Percentiles rank a stretch among this genome's conserved stretches.
Conservation (phyloP, 2,329 filamentous ascomycete species). For the Xylariaceae sp. region DNA sequence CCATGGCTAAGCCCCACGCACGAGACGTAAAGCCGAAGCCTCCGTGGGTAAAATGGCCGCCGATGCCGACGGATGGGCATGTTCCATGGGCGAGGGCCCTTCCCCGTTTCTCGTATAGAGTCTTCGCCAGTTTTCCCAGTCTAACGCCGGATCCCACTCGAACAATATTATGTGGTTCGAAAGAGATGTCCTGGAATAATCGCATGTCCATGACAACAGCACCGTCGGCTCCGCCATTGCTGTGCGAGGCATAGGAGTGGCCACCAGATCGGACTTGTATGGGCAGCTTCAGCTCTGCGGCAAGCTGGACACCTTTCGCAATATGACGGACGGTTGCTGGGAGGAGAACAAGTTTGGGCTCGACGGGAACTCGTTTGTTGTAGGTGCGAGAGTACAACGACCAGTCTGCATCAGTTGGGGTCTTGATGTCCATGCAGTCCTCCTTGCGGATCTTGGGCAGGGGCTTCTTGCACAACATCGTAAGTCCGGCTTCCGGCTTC, state of each 20-base stretch:
- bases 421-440: slow-evolving; percentile 10
- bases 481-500: too few relatives aligned
- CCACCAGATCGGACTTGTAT: slow-evolving; percentile 47
- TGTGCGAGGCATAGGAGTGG: slow-evolving; percentile 46
- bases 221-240: slow-evolving; percentile 34
- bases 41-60: slow-evolving; percentile 44
- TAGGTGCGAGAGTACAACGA: slow-evolving; percentile 21
- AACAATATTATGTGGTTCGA: slow-evolving; percentile 26
- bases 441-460: not conserved
- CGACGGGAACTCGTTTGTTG: slow-evolving; percentile 24
- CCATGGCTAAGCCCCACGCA: slow-evolving; percentile 46
- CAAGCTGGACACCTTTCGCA: slow-evolving; percentile 37
- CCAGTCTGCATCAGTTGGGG: slow-evolving; percentile 19
- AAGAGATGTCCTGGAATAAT: slow-evolving; percentile 25
- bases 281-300: slow-evolving; percentile 34
- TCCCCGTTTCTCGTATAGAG: slow-evolving; percentile 33
- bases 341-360: slow-evolving; percentile 23
- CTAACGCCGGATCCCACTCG: slow-evolving; percentile 38
- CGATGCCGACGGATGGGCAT: slow-evolving; percentile 42
- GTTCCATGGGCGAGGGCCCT: slow-evolving; percentile 41
- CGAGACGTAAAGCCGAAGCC: slow-evolving; percentile 41
- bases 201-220: slow-evolving; percentile 35
- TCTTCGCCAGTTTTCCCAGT: slow-evolving; percentile 39
- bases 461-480: too few relatives aligned
- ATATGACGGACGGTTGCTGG: slow-evolving; percentile 33